Evolutionary conservation across 345 rosid genomes (phyloP), one percentile per base, ranked within the genome.

Genomic region (Noccaea caerulescens): DNA sequence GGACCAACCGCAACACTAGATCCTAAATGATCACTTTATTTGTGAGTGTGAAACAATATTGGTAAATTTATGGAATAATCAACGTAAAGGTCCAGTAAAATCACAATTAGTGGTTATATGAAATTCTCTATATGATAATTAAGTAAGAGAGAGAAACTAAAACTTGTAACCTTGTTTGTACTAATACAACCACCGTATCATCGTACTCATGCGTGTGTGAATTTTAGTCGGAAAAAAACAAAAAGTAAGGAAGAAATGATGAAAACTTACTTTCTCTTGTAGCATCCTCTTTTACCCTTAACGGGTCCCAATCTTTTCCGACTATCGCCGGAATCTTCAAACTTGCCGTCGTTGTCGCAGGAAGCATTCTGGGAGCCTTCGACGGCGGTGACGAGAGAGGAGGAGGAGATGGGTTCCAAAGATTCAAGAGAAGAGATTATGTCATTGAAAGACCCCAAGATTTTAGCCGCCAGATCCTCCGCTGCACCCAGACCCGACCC

Each of bases 261-360:
- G 10, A 61, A 61, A 54, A 37, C 83, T 73, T 82, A 90, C 98
- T 84, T 85, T 81, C 98, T 87, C 79, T 88, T 90, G 84, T 93
- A 83, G 76, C 84, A 82, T 2, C 97, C 98, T 60, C 97, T 84
- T 73, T 52, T 83, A 16, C 78, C 86, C 75, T 77, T 82, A 41
- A 71, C 10, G 50, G 67, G 60, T 30, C 69, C 77, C 37, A 53
- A 49, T 33, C 72, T 84, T 80, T 84, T 90, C 75, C 66, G 80
- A 72, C 85, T 82, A 72, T 81, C 80, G 5, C 88, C 84, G 66
- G 87, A 89, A 69, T 84, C 85, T 42, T 82, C 86, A 58, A 77
- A 77, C 61, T 77, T 77, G 66, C 82, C 81, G 69, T 63, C 82
- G 64, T 66, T 60, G 39, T 69, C 72, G 16, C 73, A 75, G 12